Evolutionary conservation across 164 flowering plant genomes (phyloP).

Genomic region (Malania oleifera): DNA sequence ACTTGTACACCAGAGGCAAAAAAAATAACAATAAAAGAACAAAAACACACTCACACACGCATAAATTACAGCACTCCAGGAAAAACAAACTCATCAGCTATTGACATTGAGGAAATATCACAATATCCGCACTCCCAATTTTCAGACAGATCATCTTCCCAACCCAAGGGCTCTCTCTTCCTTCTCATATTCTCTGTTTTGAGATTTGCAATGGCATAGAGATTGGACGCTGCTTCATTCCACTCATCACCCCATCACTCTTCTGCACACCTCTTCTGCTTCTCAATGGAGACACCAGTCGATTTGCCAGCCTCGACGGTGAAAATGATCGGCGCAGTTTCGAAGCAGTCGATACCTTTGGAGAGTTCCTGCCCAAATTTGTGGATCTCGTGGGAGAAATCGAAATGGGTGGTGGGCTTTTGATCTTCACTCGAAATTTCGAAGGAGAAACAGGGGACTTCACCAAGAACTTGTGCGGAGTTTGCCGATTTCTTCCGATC

Average conservation of each 20-base stretch:
- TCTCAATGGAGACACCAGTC: constrained; percentile 67
- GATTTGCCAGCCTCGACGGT: constrained; percentile 56
- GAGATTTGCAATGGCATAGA: constrained; percentile 29
- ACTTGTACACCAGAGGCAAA: too few relatives aligned
- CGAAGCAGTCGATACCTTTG: constrained; percentile 37
- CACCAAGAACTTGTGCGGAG: constrained; percentile 74
- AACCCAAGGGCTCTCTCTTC: too few relatives aligned
- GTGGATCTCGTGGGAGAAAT: constrained; percentile 41
- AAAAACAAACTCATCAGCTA: too few relatives aligned
- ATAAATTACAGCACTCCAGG: too few relatives aligned
- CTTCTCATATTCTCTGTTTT: constrained; percentile 23
- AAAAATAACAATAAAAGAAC: too few relatives aligned
- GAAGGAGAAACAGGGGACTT: constrained; percentile 56
- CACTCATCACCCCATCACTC: constrained; percentile 31
- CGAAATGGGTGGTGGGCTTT: constrained; percentile 24
- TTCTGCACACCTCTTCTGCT: constrained; percentile 34
- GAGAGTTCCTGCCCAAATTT: constrained; percentile 28
- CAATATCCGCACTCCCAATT: too few relatives aligned
- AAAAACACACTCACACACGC: too few relatives aligned
- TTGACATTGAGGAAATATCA: too few relatives aligned
- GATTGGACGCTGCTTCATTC: constrained; percentile 52
- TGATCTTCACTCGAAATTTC: constrained; percentile 52
- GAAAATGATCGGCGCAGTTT: constrained; percentile 63
- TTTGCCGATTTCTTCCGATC: constrained; percentile 32
- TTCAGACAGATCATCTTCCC: too few relatives aligned